These are phyloP conservation scores for Chalciporus sphaerocephalus DNA, from an alignment of 768 basidiomycete species.

Conservation along the genomic window DNA sequence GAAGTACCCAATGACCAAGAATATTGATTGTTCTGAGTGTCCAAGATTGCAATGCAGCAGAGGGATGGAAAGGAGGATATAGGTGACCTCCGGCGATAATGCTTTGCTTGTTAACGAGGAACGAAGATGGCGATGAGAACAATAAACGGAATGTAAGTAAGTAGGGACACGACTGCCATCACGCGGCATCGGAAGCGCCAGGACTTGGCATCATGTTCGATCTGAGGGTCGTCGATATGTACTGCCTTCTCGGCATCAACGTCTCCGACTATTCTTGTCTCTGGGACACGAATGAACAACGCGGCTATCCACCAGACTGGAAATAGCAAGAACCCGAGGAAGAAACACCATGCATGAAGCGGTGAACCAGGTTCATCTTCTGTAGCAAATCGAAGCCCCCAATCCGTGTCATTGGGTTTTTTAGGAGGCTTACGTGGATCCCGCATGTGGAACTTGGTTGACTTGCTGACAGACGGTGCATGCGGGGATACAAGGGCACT, in stretches of 20 bases:
- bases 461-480: constrained; percentile 63
- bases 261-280: constrained; percentile 58
- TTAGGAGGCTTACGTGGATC: constrained; percentile 68
- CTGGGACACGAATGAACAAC: constrained; percentile 50
- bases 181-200: constrained; percentile 77
- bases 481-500: constrained; percentile 75
- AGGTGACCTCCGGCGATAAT: constrained; percentile 10
- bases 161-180: constrained; percentile 60
- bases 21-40: constrained; percentile 15
- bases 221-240: constrained; percentile 72
- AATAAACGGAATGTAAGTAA: constrained; percentile 80
- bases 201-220: constrained; percentile 67
- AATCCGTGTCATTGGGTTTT: constrained; percentile 51
- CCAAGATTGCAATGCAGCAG: constrained; percentile 25
- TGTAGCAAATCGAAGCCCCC: constrained; percentile 55
- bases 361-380: constrained; percentile 50
- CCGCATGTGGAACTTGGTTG: constrained; percentile 70
- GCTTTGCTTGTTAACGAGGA: constrained; percentile 26
- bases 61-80: constrained; percentile 4
- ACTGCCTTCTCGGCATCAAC: constrained; percentile 62
- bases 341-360: constrained; percentile 74
- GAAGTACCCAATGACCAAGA: constrained; percentile 9
- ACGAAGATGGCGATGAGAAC: constrained; percentile 65
- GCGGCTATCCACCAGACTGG: constrained; percentile 65
- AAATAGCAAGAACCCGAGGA: constrained; percentile 59